A percentile compares a stretch with the other conserved stretches of the same genome.
These are phyloP conservation scores for Ceratobasidium sp. DNA, from an alignment of 1,284 basidiomycete genomes.

Conservation along the genomic window DNA sequence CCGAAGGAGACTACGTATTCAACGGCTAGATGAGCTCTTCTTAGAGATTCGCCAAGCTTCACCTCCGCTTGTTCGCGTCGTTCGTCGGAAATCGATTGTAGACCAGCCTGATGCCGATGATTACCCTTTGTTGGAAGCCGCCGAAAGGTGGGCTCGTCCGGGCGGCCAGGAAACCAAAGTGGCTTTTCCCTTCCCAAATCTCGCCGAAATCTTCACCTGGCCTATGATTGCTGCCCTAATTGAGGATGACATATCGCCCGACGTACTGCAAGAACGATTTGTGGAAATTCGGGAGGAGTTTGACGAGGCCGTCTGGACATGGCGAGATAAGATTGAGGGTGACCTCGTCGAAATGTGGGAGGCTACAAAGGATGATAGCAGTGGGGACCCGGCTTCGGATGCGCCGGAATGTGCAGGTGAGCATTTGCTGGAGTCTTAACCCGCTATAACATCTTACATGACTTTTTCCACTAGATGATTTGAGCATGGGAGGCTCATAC, in stretches of 20 bases:
- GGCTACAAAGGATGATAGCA: no score
- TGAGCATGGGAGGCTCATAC: neutral
- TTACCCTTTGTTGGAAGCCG: neutral
- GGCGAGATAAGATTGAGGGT: neutral
- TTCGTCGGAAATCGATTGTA: neutral
- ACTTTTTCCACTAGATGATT: neutral
- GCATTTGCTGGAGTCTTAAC: no score
- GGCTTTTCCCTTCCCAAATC: neutral
- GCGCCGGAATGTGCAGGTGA: no score
- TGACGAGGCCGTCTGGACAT: neutral
- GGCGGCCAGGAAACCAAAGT: neutral
- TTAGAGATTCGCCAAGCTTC: neutral
- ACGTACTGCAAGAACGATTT: neutral
- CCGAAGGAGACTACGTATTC: neutral
- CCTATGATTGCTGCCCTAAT: neutral
- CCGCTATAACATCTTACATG: no score
- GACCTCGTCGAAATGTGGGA: slow-evolving; percentile 4
- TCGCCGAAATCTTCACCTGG: neutral
- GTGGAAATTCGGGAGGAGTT: neutral
- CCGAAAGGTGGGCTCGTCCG: no score
- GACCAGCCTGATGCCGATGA: neutral
- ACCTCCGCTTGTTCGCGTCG: neutral
- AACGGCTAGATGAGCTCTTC: neutral
- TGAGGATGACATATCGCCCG: neutral
- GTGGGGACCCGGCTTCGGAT: no score